A percentile compares a stretch with the other conserved stretches of the same genome.
phyloP scores from a whole-genome alignment of 768 basidiomycete genomes.

The Pleurotus platypus region DNA sequence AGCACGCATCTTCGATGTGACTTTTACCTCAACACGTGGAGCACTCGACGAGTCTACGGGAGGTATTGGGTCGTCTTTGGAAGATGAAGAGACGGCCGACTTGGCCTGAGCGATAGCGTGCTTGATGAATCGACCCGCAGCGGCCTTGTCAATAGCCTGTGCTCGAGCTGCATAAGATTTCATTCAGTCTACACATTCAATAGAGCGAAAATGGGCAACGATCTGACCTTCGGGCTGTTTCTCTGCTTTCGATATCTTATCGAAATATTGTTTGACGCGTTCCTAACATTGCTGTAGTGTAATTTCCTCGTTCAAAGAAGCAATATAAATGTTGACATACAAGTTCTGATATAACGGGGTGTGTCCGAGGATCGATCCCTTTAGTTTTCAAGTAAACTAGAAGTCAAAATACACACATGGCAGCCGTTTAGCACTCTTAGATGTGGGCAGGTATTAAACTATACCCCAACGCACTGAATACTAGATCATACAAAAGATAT shows the following conservation, averaged over 20 bases:
- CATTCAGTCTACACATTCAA: background rate
- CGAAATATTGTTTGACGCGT: conserved; percentile 76
- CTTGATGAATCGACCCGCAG: conserved; percentile 81
- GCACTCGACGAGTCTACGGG: background rate
- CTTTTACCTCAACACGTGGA: conserved; percentile 42
- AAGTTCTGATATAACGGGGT: conserved; percentile 73
- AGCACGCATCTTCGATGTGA: conserved; percentile 73
- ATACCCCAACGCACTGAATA: conserved; percentile 61
- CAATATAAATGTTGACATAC: conserved; percentile 27
- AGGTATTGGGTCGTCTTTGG: conserved; percentile 20
- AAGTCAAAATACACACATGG: conserved; percentile 7
- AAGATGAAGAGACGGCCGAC: conserved; percentile 28
- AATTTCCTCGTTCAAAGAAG: no score
- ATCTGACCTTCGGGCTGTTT: conserved; percentile 54
- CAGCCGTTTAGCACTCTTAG: background rate
- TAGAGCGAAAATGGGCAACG: background rate
- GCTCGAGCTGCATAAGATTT: conserved; percentile 27
- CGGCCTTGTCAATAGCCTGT: conserved; percentile 68
- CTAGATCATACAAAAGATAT: conserved; percentile 80
- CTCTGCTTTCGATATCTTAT: conserved; percentile 76
- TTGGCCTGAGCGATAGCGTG: conserved; percentile 71
- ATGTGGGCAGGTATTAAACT: background rate
- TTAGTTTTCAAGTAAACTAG: conserved; percentile 78
- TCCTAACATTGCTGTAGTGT: conserved; percentile 39
- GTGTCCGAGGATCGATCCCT: conserved; percentile 77